Base-by-base conservation (phyloP, 164 flowering plant genomes). In the Cinnamomum micranthum region DNA sequence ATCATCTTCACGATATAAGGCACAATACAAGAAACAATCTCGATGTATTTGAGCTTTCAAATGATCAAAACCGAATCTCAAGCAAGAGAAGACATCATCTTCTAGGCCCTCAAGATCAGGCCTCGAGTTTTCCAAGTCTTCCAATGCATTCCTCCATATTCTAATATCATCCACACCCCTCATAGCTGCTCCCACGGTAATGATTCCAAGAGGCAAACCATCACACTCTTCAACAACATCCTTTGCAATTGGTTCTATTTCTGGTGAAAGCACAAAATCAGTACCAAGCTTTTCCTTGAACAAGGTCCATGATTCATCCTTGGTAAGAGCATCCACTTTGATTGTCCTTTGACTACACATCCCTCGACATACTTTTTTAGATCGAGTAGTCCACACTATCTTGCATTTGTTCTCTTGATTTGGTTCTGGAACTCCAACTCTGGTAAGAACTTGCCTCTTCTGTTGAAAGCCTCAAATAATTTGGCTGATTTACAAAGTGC, bases 251-350 rank as follows among this genome's bases (percentile, higher is more conserved):
- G 6, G 28, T 67, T 13, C n/a, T 67, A 67, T 25, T 9, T 67
- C 69, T 67, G 41, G 60, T 13, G 69, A 12, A 50, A 47, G 19
- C 17, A 19, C 62, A 4, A 70, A 10, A 13, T 23, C 27, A 50
- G 11, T 20, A 25, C 69, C 62, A 2, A 69, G 63, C 17, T 75
- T 41, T 13, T 70, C 58, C 6, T 35, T 27, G 27, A 75, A 69
- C 20, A 75, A 52, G 6, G 59, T 27, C 73, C 69, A 75, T 41
- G 73, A 67, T 47, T 60, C 77, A 12, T 41, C 77, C 58, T 75
- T 41, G 11, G 58, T 22, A 25, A 75, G 33, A 23, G 14, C 60
- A 15, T 69, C 50, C 55, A 69, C 77, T 62, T 75, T 41, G 6
- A 75, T 24, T 24, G 6, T 17, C 70, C 33, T 60, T n/a, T 75